Evolutionary conservation across 1,284 basidiomycete genomes (phyloP).

Genomic region (Coniophora puteana): DNA sequence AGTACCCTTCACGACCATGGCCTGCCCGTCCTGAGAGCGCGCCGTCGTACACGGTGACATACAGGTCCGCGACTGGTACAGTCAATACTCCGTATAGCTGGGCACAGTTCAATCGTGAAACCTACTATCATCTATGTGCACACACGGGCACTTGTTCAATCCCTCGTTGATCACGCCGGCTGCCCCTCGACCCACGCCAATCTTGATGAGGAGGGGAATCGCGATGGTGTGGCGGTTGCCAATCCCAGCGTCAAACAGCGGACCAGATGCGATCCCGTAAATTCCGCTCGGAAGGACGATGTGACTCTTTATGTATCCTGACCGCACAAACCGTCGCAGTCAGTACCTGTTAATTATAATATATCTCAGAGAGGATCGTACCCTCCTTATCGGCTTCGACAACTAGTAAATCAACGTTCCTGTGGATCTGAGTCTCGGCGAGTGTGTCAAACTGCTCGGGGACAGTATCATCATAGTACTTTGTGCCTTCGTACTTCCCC

Average conservation of each 20-base stretch:
- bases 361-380: slow-evolving; percentile 5
- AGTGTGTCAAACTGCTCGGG: slow-evolving; percentile 28
- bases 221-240: slow-evolving; percentile 19
- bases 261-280: slow-evolving; percentile 21
- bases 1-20: slow-evolving; percentile 48
- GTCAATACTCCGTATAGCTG: no score
- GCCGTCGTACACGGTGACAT: slow-evolving; percentile 36
- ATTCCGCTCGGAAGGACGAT: slow-evolving; percentile 25
- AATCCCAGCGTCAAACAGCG: slow-evolving; percentile 20
- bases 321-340: not conserved
- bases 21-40: slow-evolving; percentile 29
- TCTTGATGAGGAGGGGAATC: slow-evolving; percentile 19
- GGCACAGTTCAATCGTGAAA: slow-evolving; percentile 9
- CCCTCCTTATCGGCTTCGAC: slow-evolving; percentile 28
- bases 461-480: slow-evolving; percentile 31
- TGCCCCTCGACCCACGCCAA: slow-evolving; percentile 18
- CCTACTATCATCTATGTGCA: slow-evolving; percentile 26
- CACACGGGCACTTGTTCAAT: slow-evolving; percentile 24
- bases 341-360: no score
- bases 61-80: slow-evolving; percentile 43
- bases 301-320: slow-evolving; percentile 21
- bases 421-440: slow-evolving; percentile 25
- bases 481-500: no score
- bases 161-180: slow-evolving; percentile 23
- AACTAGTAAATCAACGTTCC: slow-evolving; percentile 20